phyloP scores from a whole-genome alignment of 495 filamentous ascomycete species.

The Penicillium salamii region DNA sequence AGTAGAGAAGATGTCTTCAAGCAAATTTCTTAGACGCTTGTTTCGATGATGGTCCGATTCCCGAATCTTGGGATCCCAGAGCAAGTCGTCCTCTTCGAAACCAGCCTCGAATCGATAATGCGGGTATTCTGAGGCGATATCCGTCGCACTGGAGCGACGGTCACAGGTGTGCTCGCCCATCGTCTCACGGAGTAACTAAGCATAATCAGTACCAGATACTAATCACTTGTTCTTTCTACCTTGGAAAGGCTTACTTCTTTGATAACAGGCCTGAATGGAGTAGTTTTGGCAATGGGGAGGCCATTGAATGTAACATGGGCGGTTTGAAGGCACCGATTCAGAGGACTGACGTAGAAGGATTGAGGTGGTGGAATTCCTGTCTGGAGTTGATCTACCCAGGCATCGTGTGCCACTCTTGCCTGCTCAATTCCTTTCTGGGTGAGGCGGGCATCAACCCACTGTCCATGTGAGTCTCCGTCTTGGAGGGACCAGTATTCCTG shows the following conservation, averaged over 20 bases:
- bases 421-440: slow-evolving; percentile 62
- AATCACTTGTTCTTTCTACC: neutral
- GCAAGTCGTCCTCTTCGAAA: slow-evolving; percentile 60
- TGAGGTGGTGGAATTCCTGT: slow-evolving; percentile 60
- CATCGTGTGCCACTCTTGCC: slow-evolving; percentile 58
- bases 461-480: slow-evolving; percentile 63
- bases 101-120: slow-evolving; percentile 58
- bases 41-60: slow-evolving; percentile 57
- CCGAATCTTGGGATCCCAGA: slow-evolving; percentile 53
- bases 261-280: slow-evolving; percentile 60
- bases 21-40: slow-evolving; percentile 48
- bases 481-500: slow-evolving; percentile 71
- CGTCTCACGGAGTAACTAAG: slow-evolving; percentile 62
- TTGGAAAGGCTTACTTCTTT: slow-evolving; percentile 53
- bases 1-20: slow-evolving; percentile 62
- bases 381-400: slow-evolving; percentile 58
- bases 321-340: slow-evolving; percentile 69
- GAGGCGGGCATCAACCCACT: slow-evolving; percentile 73
- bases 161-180: slow-evolving; percentile 83
- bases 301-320: slow-evolving; percentile 59
- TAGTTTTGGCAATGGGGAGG: slow-evolving; percentile 45
- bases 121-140: slow-evolving; percentile 58
- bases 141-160: slow-evolving; percentile 56
- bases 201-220: neutral
- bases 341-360: slow-evolving; percentile 70